Base-by-base conservation (phyloP, 495 filamentous ascomycete species). In the Penicillium longicatenatum region DNA sequence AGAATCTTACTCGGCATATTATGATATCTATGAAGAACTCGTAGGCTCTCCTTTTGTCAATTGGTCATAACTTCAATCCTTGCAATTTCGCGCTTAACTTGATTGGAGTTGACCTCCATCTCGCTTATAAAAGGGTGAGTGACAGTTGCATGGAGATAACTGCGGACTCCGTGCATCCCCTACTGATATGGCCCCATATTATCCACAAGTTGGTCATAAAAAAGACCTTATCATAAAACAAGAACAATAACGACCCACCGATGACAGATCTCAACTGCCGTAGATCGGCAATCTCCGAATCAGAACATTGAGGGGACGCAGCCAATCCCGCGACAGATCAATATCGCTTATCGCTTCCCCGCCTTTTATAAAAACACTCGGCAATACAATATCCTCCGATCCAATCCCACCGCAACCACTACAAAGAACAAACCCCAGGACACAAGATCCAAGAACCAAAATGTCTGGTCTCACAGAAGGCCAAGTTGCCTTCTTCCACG, bases 401-500 rank as follows among this genome's bases (percentile, higher is more conserved):
- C 26, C 26, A 26, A 26, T 26, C 26, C 26, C 26, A 26, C 26
- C 50, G 9, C 50, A 37, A 31, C 31, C 9, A 12, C 31, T 30
- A 30, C 4, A 30, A 14, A 10, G 9, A 35, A 35, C 10, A 35
- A 35, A 35, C n/a, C n/a, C n/a, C n/a, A n/a, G n/a, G n/a, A n/a
- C n/a, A 10, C 10, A 11, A 35, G 2, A 35, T 1, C 31, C 31
- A 35, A n/a, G 21, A 26, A 17, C 31, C 47, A 60, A 24, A 20
- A 75, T 72, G 76, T 54, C 55, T 47, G 86, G 86, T 56, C 88
- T 98, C 42, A 89, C 88, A 16, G 70, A 83, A 19, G 73, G 80
- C 24, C 93, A 98, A 69, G 75, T 96, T 19, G 65, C 78, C 17
- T 79, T 76, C 62, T 98, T 92, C 81, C 61, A 88, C 50, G 73